These are phyloP conservation scores for Chionographis japonica DNA, from an alignment of 106 monocot species.

Conservation along the genomic window DNA sequence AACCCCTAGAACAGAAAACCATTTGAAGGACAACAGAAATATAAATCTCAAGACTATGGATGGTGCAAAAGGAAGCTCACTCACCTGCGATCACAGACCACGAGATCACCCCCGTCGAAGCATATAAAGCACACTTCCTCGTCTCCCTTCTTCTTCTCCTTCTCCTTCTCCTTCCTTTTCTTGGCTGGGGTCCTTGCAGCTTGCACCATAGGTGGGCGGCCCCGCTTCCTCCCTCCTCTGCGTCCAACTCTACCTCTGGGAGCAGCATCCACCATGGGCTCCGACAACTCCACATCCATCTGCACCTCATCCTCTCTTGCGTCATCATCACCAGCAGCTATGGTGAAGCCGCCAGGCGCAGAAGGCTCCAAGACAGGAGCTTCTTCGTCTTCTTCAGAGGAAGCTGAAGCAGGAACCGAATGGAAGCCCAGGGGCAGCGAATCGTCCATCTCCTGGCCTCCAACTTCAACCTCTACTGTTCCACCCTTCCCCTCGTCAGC, in stretches of 20 bases:
- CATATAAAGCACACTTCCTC: constrained; percentile 63
- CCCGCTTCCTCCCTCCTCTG: constrained; percentile 32
- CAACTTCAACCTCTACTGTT: no score
- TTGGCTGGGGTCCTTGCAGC: constrained; percentile 4
- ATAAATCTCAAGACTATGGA: neutral
- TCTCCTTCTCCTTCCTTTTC: constrained; percentile 5
- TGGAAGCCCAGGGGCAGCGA: no score
- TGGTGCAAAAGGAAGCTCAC: neutral
- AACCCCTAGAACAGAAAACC: constrained; percentile 50
- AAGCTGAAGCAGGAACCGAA: no score
- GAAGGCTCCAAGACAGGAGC: neutral
- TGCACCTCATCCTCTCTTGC: constrained; percentile 9
- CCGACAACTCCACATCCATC: constrained; percentile 16
- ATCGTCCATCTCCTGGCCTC: no score
- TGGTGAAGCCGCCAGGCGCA: neutral
- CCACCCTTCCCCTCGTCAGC: no score
- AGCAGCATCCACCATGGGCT: constrained; percentile 1
- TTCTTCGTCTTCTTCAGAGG: no score
- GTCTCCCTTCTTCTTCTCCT: constrained; percentile 31
- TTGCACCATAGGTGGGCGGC: constrained; percentile 14
- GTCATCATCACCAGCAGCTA: neutral
- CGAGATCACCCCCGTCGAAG: constrained; percentile 65
- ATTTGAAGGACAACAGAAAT: neutral
- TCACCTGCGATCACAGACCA: constrained; percentile 64
- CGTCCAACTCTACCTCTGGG: constrained; percentile 12